Evolutionary conservation across 768 basidiomycete genomes (phyloP), one percentile per base, ranked within the genome.

Genomic region (Mycena pura): DNA sequence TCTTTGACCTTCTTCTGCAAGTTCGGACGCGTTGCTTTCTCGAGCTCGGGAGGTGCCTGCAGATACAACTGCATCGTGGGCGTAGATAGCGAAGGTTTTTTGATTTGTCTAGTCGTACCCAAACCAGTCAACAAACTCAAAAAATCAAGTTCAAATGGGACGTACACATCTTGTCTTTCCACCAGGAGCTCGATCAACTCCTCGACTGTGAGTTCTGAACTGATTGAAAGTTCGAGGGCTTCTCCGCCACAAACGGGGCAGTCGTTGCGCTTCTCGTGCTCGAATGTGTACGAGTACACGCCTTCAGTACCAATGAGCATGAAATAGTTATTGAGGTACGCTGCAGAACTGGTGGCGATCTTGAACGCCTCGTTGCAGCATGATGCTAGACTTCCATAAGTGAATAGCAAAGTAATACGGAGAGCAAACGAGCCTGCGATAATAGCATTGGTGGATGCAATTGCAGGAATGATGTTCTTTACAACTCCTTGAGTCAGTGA

Each of bases 361-460:
- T 99, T 99, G 82, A 99, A 96, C 15, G 97, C 97, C 76, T 99
- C 97, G 69, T 97, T 99, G 71, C 96, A 99, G 77, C 96, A 99
- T 2, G 96, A 92, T 36, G 96, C 96, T 92, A 62, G 24, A 32
- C n/a, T 45, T 53, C 32, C 11, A 32, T 43, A 13, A 29, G 67
- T 41, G 32, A 24, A 32, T 27, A 14, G 11, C 32, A 36, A 0
- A 21, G 10, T 22, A 57, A 21, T 13, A 41, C 15, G 32, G 34
- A 9, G 46, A 47, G 19, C 21, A 29, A 57, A 60, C 83, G 39
- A 65, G 92, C 95, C 95, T 46, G 97, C 93, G 59, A 99, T 95
- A 73, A 99, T 96, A 32, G 97, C 97, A 70, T 99, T 99, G 15
- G 97, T 99, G 1, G 93, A 96, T 2, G 97, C 97, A 66, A 99